These are phyloP conservation scores for Pleurotus sapidus DNA, from an alignment of 768 basidiomycete species.

Conservation along the genomic window DNA sequence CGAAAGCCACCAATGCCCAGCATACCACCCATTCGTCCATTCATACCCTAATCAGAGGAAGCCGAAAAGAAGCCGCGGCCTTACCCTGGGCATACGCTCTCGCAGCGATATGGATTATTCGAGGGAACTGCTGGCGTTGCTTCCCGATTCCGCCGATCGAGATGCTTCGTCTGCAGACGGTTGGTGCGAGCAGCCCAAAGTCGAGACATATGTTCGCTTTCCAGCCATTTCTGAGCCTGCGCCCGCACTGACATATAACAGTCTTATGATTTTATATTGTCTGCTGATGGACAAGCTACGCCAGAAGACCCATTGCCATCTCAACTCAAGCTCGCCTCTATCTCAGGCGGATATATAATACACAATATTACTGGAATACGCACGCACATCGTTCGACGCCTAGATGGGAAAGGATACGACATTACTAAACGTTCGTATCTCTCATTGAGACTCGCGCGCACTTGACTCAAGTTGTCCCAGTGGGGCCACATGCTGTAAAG, in stretches of 20 bases:
- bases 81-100: conserved; percentile 67
- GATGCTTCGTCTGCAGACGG: conserved; percentile 65
- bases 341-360: conserved; percentile 70
- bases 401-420: conserved; percentile 86
- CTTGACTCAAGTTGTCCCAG: conserved; percentile 30
- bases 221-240: neutral
- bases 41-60: conserved; percentile 26
- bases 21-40: conserved; percentile 48
- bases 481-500: conserved; percentile 78
- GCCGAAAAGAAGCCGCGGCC: conserved; percentile 35
- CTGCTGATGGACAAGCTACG: conserved; percentile 49
- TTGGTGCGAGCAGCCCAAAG: conserved; percentile 70
- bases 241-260: conserved; percentile 24
- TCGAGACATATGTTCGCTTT: conserved; percentile 63
- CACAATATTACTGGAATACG: conserved; percentile 79
- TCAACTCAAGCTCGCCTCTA: conserved; percentile 56
- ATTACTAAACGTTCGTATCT: conserved; percentile 68
- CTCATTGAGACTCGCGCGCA: neutral
- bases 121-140: conserved; percentile 59
- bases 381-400: conserved; percentile 69
- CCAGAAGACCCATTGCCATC: conserved; percentile 72
- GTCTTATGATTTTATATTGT: conserved; percentile 83
- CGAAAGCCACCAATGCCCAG: conserved; percentile 73
- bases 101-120: conserved; percentile 82
- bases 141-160: conserved; percentile 47